phyloP scores from a whole-genome alignment of 2,329 filamentous ascomycete genomes.

The Rhinocladiella mackenziei region DNA sequence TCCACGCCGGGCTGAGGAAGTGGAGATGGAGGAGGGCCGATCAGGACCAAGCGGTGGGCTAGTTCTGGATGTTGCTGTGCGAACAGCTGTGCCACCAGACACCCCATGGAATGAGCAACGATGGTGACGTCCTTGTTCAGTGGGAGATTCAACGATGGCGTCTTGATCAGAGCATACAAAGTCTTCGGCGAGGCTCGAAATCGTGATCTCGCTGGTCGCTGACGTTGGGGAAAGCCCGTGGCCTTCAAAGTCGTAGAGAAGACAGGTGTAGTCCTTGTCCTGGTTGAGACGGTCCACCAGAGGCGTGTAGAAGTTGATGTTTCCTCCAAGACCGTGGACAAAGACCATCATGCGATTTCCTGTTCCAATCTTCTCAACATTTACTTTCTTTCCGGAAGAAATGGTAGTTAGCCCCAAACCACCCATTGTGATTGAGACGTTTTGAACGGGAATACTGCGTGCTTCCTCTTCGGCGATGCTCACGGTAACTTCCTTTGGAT shows the following conservation, averaged over 20 bases:
- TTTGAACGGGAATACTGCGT: not conserved
- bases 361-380: slow-evolving; percentile 36
- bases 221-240: slow-evolving; percentile 53
- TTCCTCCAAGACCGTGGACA: slow-evolving; percentile 54
- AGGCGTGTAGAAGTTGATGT: slow-evolving; percentile 44
- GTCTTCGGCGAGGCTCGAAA: slow-evolving; percentile 45
- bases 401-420: slow-evolving; percentile 18
- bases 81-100: not conserved
- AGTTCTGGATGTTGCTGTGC: not conserved
- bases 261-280: slow-evolving; percentile 33
- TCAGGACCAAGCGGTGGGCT: not conserved
- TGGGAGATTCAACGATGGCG: too few species aligned
- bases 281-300: slow-evolving; percentile 37
- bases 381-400: slow-evolving; percentile 37
- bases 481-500: not conserved
- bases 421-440: slow-evolving; percentile 37
- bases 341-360: slow-evolving; percentile 41
- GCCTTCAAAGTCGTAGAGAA: slow-evolving; percentile 54
- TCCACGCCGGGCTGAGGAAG: not conserved
- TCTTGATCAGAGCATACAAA: too few species aligned
- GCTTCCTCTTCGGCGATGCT: too few species aligned
- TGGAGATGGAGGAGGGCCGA: not conserved
- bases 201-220: slow-evolving; percentile 41
- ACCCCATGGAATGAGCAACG: slow-evolving; percentile 48
- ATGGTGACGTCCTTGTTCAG: slow-evolving; percentile 42